Base-by-base conservation (phyloP, 2,329 filamentous ascomycete species). In the Harringtonia aguacate region DNA sequence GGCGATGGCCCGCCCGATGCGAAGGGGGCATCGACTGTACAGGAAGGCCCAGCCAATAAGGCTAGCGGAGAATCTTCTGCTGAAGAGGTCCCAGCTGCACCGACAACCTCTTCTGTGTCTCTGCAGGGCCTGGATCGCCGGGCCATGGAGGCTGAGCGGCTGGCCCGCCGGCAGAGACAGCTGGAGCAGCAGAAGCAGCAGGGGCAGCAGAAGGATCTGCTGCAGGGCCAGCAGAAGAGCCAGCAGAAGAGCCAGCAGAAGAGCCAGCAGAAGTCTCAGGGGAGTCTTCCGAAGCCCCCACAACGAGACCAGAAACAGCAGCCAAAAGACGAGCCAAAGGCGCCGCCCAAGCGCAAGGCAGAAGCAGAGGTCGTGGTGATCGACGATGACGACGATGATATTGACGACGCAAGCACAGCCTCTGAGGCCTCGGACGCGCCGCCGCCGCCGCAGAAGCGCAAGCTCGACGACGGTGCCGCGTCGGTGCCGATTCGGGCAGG, bases 71-170 rank as follows among this genome's bases (percentile, higher is more conserved):
- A n/a, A n/a, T n/a, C n/a, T n/a, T n/a, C 48, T 18, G 36, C 46
- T 15, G 22, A 44, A 8, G 36, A 24, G 15, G 20, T 45, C 21
- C 15, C 41, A 41, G 39, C 44, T 36, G 43, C 18, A 45, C 50
- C 40, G 30, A 41, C 13, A 53, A 58, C 27, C 2, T 13, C 36
- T 8, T 15, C 13, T 3, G 24, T 22, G 28, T 67, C 69, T 0
- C 53, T 77, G 0, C 55, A 73, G 5, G 72, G 73, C 4, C 61
- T 94, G 1, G 75, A 95, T 63, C 76, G 89, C 30, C 86, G 81
- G 61, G 75, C 78, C 42, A 92, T 95, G 86, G 90, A 95, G 60
- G 70, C 80, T 54, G 87, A 94, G 58, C 79, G 90, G 34, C 71
- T 94, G 14, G 80, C 77, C 20, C 75, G 89, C 52, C 60, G 79